Evolutionary conservation across 495 filamentous ascomycete genomes (phyloP).

Genomic region (Chlorociboria aeruginascens): DNA sequence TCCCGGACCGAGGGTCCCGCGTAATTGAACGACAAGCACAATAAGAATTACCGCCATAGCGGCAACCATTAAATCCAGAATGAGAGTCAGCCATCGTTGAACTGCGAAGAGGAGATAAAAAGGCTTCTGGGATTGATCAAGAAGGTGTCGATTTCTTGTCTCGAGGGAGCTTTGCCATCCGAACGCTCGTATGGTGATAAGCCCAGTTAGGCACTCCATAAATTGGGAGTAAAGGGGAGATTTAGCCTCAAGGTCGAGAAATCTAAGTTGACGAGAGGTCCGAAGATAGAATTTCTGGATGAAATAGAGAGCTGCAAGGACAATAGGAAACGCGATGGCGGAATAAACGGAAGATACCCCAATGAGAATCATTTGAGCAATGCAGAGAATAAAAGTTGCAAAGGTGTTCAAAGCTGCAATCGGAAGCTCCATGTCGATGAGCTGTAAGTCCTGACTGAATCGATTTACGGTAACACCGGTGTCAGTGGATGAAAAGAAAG

Average conservation of each 20-base stretch:
- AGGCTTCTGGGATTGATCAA: conserved; percentile 44
- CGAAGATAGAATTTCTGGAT: conserved; percentile 51
- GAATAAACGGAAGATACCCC: conserved; percentile 17
- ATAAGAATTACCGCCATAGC: conserved; percentile 22
- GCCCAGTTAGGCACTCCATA: conserved; percentile 34
- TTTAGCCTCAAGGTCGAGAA: conserved; percentile 48
- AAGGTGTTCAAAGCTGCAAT: not conserved
- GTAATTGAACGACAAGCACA: conserved; percentile 13
- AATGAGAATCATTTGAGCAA: conserved; percentile 11
- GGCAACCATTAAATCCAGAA: conserved; percentile 36
- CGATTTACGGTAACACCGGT: conserved; percentile 16
- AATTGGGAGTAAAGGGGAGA: conserved; percentile 48
- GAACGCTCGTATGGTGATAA: conserved; percentile 36
- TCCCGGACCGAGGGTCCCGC: conserved; percentile 24
- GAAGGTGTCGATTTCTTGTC: conserved; percentile 26
- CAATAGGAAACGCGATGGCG: conserved; percentile 25
- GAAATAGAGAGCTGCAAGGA: conserved; percentile 19
- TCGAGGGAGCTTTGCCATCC: conserved; percentile 23
- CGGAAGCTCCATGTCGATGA: conserved; percentile 21
- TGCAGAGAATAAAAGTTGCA: not conserved
- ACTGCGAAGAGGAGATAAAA: conserved; percentile 40
- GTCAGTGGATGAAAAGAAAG: conserved; percentile 21
- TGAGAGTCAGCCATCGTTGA: conserved; percentile 30
- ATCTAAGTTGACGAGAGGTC: conserved; percentile 51
- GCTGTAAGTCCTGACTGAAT: conserved; percentile 20